Percentiles rank a stretch among this genome's conserved stretches.
These are phyloP conservation scores for Melastoma candidum DNA, from an alignment of 441 rosid genomes.

Conservation along the genomic window DNA sequence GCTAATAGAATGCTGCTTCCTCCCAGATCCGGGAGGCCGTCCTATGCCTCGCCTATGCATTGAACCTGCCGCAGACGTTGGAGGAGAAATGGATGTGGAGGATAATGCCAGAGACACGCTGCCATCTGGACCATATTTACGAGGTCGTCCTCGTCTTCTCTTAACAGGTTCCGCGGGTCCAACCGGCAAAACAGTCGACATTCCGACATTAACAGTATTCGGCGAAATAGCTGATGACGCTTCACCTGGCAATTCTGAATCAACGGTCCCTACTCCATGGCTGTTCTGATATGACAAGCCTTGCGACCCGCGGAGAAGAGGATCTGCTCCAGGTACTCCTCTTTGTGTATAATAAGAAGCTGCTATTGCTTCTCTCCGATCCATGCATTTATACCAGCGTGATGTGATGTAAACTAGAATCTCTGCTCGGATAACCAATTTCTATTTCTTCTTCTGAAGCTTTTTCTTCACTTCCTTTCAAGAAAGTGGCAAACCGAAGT, in stretches of 20 bases:
- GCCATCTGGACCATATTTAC: slow-evolving; percentile 82
- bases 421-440: too few relatives aligned
- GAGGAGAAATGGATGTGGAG: slow-evolving; percentile 48
- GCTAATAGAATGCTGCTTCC: slow-evolving; percentile 62
- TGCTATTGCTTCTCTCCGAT: slow-evolving; percentile 84
- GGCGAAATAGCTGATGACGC: slow-evolving; percentile 37
- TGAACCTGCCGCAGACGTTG: slow-evolving; percentile 37
- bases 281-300: slow-evolving; percentile 50
- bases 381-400: slow-evolving; percentile 60
- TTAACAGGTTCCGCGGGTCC: slow-evolving; percentile 42
- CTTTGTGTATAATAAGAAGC: slow-evolving; percentile 75
- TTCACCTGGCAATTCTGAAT: slow-evolving; percentile 55
- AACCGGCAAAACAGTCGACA: slow-evolving; percentile 29
- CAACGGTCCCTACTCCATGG: slow-evolving; percentile 35
- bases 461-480: too few relatives aligned
- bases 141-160: slow-evolving; percentile 86
- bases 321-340: slow-evolving; percentile 59
- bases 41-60: slow-evolving; percentile 84
- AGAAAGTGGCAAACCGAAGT: too few relatives aligned
- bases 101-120: slow-evolving; percentile 76
- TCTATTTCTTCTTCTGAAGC: slow-evolving; percentile 4
- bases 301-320: slow-evolving; percentile 49
- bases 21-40: slow-evolving; percentile 84
- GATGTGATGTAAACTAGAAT: background rate
- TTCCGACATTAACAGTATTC: slow-evolving; percentile 39